Base-by-base conservation (phyloP, 202 grass and related monocot genomes). In the Panicum hallii region DNA sequence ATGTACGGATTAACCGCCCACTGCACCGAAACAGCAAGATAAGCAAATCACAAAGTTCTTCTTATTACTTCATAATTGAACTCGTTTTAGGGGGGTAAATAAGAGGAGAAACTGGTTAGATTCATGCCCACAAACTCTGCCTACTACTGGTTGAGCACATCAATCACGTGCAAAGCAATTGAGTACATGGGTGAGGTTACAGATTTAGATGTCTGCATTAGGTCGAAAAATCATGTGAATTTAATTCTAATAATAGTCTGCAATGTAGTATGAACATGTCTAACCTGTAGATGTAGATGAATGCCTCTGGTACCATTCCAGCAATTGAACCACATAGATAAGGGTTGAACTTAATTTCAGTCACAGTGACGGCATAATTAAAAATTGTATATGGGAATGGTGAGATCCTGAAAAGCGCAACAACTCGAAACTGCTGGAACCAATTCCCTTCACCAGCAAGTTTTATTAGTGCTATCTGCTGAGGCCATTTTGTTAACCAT, bases 281-380 rank as follows among this genome's bases (percentile, higher is more conserved):
- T 70, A 74, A 99, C 97, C 97, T 99, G 84, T 99, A 99, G 46
- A 99, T 99, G 50, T 99, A 99, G 84, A 99, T 72, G 73, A 99
- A 96, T 57, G 97, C 84, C 83, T 99, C 97, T 34, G 97, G 93
- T 83, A 94, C 75, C 97, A 99, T 99, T 83, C 97, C 97, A 71
- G 97, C 82, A 81, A 99, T 84, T 83, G 97, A 99, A 77, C 97
- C 97, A 75, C 84, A 85, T 4, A 95, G 47, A 74, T 97, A 99
- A 83, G 97, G 97, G 48, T 84, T 91, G 82, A 99, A 99, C 79
- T 84, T 90, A 70, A 99, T 99, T 63, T 91, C 89, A 1, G 93
- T 99, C 57, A 96, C 93, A 6, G 90, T 92, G n/a, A 99, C 88
- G 0, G 91, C 97, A 78, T 99, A 99, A 42, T 99, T 99, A 87